Evolutionary conservation across 129 eudicot genomes (phyloP).

Genomic region (Daucus carota): DH1_v3.0 NC_030388.2:4228501-4229000

Average conservation of each 20-base stretch:
- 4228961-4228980: background rate
- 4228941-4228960: background rate
- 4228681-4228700: too few relatives aligned
- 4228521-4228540: too few relatives aligned
- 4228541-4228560: too few relatives aligned
- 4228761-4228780: background rate
- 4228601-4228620: too few relatives aligned
- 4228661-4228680: too few relatives aligned
- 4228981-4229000: background rate
- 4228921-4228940: constrained; percentile 6
- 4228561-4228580: too few relatives aligned
- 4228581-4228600: too few relatives aligned
- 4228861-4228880: background rate
- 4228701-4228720: too few relatives aligned
- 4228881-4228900: background rate
- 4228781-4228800: background rate
- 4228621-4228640: too few relatives aligned
- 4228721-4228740: background rate
- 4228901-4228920: background rate
- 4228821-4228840: background rate
- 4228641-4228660: too few relatives aligned
- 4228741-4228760: background rate
- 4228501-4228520: too few relatives aligned
- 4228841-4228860: background rate
- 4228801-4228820: background rate